Base-by-base conservation (phyloP, 441 rosid species). In the Kokia cookei region DNA sequence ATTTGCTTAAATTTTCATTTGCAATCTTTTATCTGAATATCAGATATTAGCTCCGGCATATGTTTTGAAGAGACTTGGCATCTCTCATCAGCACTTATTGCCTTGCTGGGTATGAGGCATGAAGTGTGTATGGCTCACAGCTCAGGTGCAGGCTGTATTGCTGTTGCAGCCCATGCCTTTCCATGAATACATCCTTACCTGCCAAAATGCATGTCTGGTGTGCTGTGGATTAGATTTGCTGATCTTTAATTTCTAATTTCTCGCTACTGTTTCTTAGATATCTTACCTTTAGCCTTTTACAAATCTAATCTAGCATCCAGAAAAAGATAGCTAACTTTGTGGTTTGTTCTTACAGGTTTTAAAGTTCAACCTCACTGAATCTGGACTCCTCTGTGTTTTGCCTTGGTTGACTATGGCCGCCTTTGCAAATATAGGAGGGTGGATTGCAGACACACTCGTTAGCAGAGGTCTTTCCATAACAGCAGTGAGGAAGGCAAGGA, bases 381-480 rank as follows among this genome's bases (percentile, higher is more conserved):
- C 99, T n/a, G 99, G 99, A 59, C 91, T 95, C 42, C 76, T 95
- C 11, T 93, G 98, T 51, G 99, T 95, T 80, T 90, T 95, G 84
- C 99, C 99, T 61, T 93, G 99, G 99, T 82, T 95, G 82, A 95
- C 98, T 47, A 95, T 93, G 99, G 99, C 99, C 60, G 62, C 85
- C 72, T 91, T 90, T 75, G 98, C 98, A 65, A 95, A 95, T 80
- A 57, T 93, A 71, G 99, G 99, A 78, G 99, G 99, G 32, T 95
- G 99, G 99, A 95, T 95, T 61, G 99, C 99, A 12, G 99, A 95
- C 83, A 90, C 96, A 69, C 97, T 95, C 15, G 97, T 95, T 73
- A 90, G 96, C 90, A 88, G 77, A 83, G 98, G 99, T 72, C 65
- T 95, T 81, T 95, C 99, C 69, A 88, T 93, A 76, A 95, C 99